Evolutionary conservation across 2,329 filamentous ascomycete genomes (phyloP), one percentile per base, ranked within the genome.

Genomic region (Karstenula rhodostoma): DNA sequence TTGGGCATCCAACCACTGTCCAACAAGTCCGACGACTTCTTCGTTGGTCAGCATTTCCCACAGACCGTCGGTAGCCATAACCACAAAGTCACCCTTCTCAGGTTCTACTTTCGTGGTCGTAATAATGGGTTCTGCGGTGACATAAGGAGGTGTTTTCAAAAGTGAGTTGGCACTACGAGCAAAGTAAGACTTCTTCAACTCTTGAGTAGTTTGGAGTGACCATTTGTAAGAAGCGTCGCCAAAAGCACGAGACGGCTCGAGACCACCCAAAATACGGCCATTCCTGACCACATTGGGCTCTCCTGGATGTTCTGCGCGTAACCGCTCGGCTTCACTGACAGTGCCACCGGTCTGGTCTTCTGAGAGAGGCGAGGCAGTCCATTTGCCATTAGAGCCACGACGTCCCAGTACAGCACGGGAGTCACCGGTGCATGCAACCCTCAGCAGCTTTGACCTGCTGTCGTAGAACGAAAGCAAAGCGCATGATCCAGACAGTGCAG

Each of bases 41-140:
- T 99, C 95, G 72, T 98, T 99, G 50, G 93, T 97, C 63, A 99
- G 85, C 95, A 98, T 98, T 80, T 99, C 95, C 95, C 95, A 99
- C 0, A 99, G 85, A 4, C 95, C 95, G 75, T 99, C 95, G 0
- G 95, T 97, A 23, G 95, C 95, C 84, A 99, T 89, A 63, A 99
- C 94, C 13, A 99, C 84, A 71, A 99, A 99, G 75, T 99, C 95
- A 48, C 94, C 94, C 64, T 92, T 92, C 56, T 92, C 87, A 1
- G 95, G 95, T 69, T 94, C 85, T 55, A 99, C 90, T 77, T 95
- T 90, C 48, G 94, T 98, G 1, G 93, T 97, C 0, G 94, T 98
- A 56, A 99, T 87, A 23, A 98, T 86, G 2, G 95, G 95, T 79
- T 99, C 96, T 1, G 95, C 95, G 3, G 95, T 99, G 43, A 99